Evolutionary conservation across 805 yeast genomes (phyloP), one percentile per base, ranked within the genome.

Genomic region (Myxozyma monticola): DNA sequence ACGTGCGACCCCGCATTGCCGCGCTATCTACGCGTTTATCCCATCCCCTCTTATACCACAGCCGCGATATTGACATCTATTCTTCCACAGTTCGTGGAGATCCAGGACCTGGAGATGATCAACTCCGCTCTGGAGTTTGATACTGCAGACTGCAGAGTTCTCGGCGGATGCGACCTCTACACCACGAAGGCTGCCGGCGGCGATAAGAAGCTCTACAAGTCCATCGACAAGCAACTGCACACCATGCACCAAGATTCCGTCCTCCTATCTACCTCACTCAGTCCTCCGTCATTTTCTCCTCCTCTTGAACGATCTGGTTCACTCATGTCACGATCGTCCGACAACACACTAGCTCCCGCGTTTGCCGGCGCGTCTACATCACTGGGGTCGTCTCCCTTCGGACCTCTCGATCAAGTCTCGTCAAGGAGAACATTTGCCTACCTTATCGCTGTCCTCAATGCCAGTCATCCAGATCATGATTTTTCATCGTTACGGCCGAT

Each of bases 391-490:
- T 70, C 75, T 2, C 98, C 98, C 0, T 93, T 93, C 71, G 99
- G 99, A 0, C 96, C 97, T 0, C 74, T 93, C 29, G 85, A 84
- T 62, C 84, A 84, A 60, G 80, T 84, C n/a, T 81, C 93, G 1
- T 85, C 95, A 38, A 78, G 96, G 57, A 84, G 88, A 67, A 83
- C 90, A 1, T 93, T 91, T 72, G 93, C 96, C 0, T 87, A 90
- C 64, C 72, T 93, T 41, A 87, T 93, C 51, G 93, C 95, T 1
- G 89, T 90, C 30, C 74, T 93, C 45, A 93, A 93, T 67, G 86
- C 95, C 6, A 84, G 95, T 3, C 91, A 87, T 65, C 98, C 99
- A 0, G 99, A 93, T 66, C 96, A 93, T 63, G 99, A 93, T 65
- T 93, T 91, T 62, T 78, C 95, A 10, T 78, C 84, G 22, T 77